Percentiles rank a stretch among this genome's conserved stretches.
Evolutionary conservation across 371 early-diverging fungal species (phyloP).

Genomic region (Nematocida ausubeli): DNA sequence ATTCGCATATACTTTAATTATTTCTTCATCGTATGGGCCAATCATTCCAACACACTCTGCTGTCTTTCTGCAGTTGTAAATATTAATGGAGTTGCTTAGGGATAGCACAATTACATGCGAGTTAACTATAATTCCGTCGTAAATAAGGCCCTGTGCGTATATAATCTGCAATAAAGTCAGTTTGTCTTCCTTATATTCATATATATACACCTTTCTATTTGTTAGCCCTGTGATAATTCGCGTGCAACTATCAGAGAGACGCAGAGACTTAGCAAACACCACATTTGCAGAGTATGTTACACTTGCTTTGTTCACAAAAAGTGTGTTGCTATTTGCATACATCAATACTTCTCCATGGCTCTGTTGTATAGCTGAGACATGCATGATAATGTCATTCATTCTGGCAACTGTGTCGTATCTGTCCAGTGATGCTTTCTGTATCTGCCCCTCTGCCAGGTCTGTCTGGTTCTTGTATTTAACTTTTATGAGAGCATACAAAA

Average conservation of each 20-base stretch:
- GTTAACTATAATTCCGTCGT: not conserved
- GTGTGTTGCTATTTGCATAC: not conserved
- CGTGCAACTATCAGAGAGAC: not conserved
- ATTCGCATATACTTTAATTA: not conserved
- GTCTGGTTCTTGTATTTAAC: not conserved
- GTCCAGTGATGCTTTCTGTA: too few relatives aligned
- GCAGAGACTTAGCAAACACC: not conserved
- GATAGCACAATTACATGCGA: not conserved
- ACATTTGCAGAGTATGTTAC: not conserved
- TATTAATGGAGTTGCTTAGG: not conserved
- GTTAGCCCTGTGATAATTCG: not conserved
- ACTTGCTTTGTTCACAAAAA: not conserved
- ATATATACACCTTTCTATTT: conserved; percentile 14
- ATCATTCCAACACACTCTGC: not conserved
- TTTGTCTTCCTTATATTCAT: not conserved
- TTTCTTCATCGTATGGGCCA: not conserved
- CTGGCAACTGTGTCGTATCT: not conserved
- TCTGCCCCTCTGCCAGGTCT: not conserved
- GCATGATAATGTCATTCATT: not conserved
- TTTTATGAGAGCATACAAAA: not conserved
- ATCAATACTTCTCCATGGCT: not conserved
- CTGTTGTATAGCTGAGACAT: not conserved
- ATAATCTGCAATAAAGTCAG: not conserved
- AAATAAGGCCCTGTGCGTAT: not conserved
- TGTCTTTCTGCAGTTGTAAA: not conserved